phyloP scores from a whole-genome alignment of 1,139 yeast species.

The Magnusiomyces clavatus region DNA sequence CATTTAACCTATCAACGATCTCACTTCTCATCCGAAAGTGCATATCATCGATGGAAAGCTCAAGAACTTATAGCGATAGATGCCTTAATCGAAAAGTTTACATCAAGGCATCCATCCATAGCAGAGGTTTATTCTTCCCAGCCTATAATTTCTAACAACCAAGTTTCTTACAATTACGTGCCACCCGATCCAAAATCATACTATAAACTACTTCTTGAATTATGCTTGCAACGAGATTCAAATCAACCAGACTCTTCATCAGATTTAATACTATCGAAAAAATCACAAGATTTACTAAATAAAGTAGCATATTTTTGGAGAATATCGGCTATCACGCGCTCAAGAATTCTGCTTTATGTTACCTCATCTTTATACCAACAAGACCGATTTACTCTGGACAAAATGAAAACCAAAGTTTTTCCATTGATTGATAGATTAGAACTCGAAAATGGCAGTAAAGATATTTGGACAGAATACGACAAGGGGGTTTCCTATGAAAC shows the following conservation, averaged over 20 bases:
- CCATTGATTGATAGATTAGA: constrained; percentile 2
- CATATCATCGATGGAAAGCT: constrained; percentile 48
- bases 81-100: constrained; percentile 26
- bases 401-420: constrained; percentile 29
- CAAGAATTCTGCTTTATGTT: constrained; percentile 45
- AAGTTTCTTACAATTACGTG: constrained; percentile 17
- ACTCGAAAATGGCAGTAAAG: background rate
- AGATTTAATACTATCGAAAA: constrained; percentile 31
- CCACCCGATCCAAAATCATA: constrained; percentile 35
- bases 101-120: constrained; percentile 6
- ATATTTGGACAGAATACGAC: constrained; percentile 44
- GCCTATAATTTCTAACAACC: constrained; percentile 10
- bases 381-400: constrained; percentile 70
- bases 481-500: constrained; percentile 47
- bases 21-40: constrained; percentile 38
- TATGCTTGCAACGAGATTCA: constrained; percentile 30
- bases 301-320: constrained; percentile 56
- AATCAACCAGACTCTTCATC: constrained; percentile 19
- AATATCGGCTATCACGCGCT: constrained; percentile 45
- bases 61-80: constrained; percentile 38
- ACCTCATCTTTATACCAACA: constrained; percentile 39
- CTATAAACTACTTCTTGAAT: constrained; percentile 31
- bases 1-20: constrained; percentile 31
- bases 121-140: constrained; percentile 5
- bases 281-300: constrained; percentile 37